Evolutionary conservation across 2,329 filamentous ascomycete genomes (phyloP).

Genomic region (Simplicillium sp.): DNA sequence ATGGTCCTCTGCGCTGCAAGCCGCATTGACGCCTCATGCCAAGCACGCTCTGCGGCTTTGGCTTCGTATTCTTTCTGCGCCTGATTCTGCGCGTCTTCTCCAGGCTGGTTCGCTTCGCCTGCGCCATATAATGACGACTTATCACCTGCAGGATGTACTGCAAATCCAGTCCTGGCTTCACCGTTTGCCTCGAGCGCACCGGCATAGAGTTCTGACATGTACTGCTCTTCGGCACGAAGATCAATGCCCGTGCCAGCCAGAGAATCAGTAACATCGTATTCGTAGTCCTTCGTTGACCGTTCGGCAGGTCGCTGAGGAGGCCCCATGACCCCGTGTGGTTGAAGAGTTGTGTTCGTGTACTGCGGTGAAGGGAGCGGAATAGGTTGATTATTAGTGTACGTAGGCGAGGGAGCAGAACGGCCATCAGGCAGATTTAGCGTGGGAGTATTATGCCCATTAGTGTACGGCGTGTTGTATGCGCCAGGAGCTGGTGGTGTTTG

Average conservation of each 20-base stretch:
- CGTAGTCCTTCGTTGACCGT: conserved; percentile 49
- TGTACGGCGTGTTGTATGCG: conserved; percentile 26
- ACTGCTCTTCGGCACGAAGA: conserved; percentile 77
- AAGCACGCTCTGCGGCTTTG: conserved; percentile 55
- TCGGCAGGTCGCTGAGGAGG: conserved; percentile 54
- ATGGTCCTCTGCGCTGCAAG: conserved; percentile 52
- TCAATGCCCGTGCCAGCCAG: conserved; percentile 80
- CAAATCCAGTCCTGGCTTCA: conserved; percentile 41
- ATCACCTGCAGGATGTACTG: conserved; percentile 40
- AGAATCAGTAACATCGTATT: conserved; percentile 74
- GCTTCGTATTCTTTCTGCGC: conserved; percentile 57
- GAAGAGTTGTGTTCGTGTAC: conserved; percentile 19
- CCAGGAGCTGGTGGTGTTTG: conserved; percentile 20
- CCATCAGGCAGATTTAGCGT: conserved; percentile 23
- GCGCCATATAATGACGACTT: conserved; percentile 54
- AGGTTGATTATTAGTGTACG: conserved; percentile 19
- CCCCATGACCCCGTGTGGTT: conserved; percentile 34
- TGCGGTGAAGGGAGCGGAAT: conserved; percentile 14
- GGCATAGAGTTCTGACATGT: conserved; percentile 59
- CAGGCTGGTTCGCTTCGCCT: conserved; percentile 55
- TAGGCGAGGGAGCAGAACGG: conserved; percentile 20
- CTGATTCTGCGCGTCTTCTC: conserved; percentile 31
- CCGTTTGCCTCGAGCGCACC: conserved; percentile 32
- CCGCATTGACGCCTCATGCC: conserved; percentile 54
- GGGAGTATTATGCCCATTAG: conserved; percentile 26